Evolutionary conservation across 208 protist genomes (phyloP).

Genomic region (Acanthamoeba polyphaga): DNA sequence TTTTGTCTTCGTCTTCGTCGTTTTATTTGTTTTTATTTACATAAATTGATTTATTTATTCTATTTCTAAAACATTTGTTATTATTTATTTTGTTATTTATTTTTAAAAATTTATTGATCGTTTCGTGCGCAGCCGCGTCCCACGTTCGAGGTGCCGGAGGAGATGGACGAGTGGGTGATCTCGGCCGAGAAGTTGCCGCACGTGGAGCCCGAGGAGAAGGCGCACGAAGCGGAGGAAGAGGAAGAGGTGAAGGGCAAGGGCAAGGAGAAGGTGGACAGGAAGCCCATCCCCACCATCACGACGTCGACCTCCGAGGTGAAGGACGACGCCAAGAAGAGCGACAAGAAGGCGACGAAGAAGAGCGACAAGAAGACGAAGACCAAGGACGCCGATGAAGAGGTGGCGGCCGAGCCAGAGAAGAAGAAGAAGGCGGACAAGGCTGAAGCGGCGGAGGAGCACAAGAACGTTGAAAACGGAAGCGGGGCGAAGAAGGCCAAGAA

Average conservation of each 20-base stretch:
- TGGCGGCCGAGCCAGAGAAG: neutral
- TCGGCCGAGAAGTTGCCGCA: neutral
- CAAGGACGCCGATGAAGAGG: neutral
- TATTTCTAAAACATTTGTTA: no score
- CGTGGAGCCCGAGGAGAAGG: neutral
- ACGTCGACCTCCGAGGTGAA: neutral
- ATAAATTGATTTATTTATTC: no score
- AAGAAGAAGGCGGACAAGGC: neutral
- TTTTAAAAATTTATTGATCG: neutral
- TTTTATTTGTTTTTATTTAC: neutral
- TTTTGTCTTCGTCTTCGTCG: neutral
- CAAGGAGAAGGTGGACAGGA: neutral
- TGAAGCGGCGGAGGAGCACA: neutral
- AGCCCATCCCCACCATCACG: neutral
- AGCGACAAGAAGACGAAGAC: neutral
- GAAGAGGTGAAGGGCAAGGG: neutral
- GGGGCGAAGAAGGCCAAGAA: neutral
- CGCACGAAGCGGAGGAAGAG: neutral
- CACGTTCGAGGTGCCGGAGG: slow-evolving; percentile 40
- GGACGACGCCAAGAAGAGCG: neutral
- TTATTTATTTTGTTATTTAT: no score
- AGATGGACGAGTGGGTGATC: slow-evolving; percentile 45
- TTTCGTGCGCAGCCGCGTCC: neutral
- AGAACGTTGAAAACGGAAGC: neutral
- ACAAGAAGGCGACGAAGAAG: neutral